Base-by-base conservation (phyloP, 768 basidiomycete genomes). In the Cubamyces lactineus region DNA sequence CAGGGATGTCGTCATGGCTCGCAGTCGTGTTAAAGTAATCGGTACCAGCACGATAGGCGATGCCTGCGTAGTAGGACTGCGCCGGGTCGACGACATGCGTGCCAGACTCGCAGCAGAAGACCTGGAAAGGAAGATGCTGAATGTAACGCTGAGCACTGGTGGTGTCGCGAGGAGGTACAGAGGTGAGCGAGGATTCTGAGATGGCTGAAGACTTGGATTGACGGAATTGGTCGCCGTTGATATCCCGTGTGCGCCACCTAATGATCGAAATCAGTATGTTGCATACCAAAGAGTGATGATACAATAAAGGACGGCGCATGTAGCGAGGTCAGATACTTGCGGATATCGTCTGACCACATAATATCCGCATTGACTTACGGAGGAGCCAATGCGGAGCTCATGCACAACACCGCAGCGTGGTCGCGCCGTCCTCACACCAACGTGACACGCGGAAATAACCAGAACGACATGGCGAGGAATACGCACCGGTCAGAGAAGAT, bases 41-140 rank as follows among this genome's bases (percentile, higher is more conserved):
- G 9, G 76, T 78, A 3, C 93, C 94, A 2, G 92, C 84, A 49
- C 95, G 90, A 73, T 99, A 99, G 0, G 71, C 71, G 66, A 99
- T 83, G 45, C 92, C 92, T 43, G 86, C 86, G 80, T 99, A 99
- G 79, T 98, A 99, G 0, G 94, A 92, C 73, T 98, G 96, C 38
- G 83, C 84, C 12, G 97, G 97, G 72, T 99, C 97, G 65, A 99
- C 88, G 71, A 99, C 88, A 73, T 98, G 97, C 0, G 94, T 96
- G 5, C 97, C 97, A 0, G 94, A 90, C 78, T 99, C 97, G 76
- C 97, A 99, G 79, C 97, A 99, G 78, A 97, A 98, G 9, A 92
- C 94, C 73, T 99, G 97, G 81, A 99, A 98, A 4, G 97, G 97
- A 1, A 98, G 84, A 70, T 99, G 96, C 61, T 89, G 86, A 1